These are phyloP conservation scores for Cystobasidium sp. DNA, from an alignment of 1,284 basidiomycete genomes.

Conservation along the genomic window DNA sequence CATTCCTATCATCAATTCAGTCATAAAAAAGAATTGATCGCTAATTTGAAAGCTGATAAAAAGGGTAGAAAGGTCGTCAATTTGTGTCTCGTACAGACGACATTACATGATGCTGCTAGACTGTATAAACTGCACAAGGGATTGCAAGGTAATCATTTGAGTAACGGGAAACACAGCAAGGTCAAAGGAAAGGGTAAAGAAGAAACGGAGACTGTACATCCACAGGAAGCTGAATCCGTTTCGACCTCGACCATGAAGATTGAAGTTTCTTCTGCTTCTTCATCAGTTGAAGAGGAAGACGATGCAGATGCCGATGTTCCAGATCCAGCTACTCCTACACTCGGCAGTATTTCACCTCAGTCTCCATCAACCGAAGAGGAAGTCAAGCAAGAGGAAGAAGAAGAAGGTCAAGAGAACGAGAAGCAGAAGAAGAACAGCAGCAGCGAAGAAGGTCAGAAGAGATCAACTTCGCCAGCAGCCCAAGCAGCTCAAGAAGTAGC, in stretches of 20 bases:
- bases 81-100: constrained; percentile 9
- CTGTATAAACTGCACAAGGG: not conserved
- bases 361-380: not conserved
- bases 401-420: not conserved
- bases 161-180: not conserved
- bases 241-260: too few species aligned
- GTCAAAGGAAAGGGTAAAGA: constrained; percentile 7
- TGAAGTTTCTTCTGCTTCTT: not conserved
- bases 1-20: constrained; percentile 15
- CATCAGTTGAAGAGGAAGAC: not conserved
- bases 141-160: not conserved
- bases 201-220: not conserved
- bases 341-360: too few species aligned
- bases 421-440: not conserved
- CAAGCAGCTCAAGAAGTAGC: constrained; percentile 12
- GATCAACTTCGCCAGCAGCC: not conserved
- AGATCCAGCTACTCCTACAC: not conserved
- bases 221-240: not conserved
- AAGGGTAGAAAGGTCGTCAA: constrained; percentile 41
- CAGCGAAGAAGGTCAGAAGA: not conserved
- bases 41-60: constrained; percentile 17
- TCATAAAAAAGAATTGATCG: constrained; percentile 6
- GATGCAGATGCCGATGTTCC: not conserved
- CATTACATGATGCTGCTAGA: constrained; percentile 12
- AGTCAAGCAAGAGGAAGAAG: not conserved